A percentile compares a stretch with the other conserved stretches of the same genome.
These are phyloP conservation scores for Puccinia hordei DNA, from an alignment of 1,284 basidiomycete species.

Conservation along the genomic window DNA sequence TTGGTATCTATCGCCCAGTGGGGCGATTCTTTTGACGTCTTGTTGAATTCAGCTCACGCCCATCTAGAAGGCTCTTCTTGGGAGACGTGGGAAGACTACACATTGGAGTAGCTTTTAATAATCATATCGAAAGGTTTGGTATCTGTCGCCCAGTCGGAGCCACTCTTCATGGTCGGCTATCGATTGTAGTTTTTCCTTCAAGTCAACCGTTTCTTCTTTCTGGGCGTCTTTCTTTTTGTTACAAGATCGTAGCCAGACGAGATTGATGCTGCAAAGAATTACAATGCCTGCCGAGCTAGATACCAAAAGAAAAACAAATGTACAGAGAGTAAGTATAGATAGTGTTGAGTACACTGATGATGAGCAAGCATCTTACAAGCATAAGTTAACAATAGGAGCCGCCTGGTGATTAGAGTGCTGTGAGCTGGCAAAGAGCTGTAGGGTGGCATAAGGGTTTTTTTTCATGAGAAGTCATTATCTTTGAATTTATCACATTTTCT, in stretches of 20 bases:
- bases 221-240: constrained; percentile 35
- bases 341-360: not conserved
- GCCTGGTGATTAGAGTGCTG: not conserved
- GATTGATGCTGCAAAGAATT: constrained; percentile 33
- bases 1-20: too few relatives aligned
- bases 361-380: not conserved
- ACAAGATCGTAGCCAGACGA: constrained; percentile 21
- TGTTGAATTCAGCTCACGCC: too few relatives aligned
- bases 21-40: too few relatives aligned
- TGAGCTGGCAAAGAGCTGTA: constrained; percentile 26
- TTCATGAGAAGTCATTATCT: too few relatives aligned
- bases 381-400: constrained; percentile 13
- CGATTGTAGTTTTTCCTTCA: not conserved
- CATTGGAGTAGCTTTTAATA: not conserved
- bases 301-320: not conserved
- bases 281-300: constrained; percentile 18
- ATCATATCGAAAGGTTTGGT: constrained; percentile 28
- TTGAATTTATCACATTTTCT: too few relatives aligned
- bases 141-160: constrained; percentile 28
- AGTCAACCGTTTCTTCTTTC: not conserved
- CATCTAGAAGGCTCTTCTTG: too few relatives aligned
- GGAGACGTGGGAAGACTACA: too few relatives aligned
- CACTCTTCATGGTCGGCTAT: not conserved
- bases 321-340: not conserved
- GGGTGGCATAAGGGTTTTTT: not conserved